These are phyloP conservation scores for Lodderomyces beijingensis DNA, from an alignment of 1,139 yeast genomes.

Conservation along the genomic window DNA sequence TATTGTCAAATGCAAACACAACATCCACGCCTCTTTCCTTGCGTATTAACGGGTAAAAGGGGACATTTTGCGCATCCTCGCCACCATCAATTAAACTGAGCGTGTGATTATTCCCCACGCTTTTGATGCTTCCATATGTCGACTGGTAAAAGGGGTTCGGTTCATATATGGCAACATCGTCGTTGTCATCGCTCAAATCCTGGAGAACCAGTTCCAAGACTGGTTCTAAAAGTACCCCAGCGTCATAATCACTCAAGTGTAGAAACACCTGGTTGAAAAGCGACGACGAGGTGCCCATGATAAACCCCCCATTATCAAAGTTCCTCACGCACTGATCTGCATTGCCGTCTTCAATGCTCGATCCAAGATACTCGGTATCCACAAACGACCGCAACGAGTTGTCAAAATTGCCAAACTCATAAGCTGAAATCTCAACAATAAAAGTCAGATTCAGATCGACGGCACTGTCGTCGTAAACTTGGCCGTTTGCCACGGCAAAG, in stretches of 20 bases:
- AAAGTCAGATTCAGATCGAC: constrained; percentile 34
- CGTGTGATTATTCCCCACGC: constrained; percentile 30
- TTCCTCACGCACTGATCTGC: constrained; percentile 28
- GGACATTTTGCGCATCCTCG: constrained; percentile 75
- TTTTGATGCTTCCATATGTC: constrained; percentile 16
- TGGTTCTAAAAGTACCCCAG: constrained; percentile 15
- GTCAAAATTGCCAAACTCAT: constrained; percentile 45
- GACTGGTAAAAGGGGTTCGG: constrained; percentile 14
- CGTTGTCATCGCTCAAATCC: constrained; percentile 4
- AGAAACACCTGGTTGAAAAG: constrained; percentile 35
- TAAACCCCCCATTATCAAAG: constrained; percentile 41
- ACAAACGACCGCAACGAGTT: constrained; percentile 40
- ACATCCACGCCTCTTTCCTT: constrained; percentile 67
- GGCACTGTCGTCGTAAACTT: constrained; percentile 27
- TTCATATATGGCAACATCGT: constrained; percentile 7
- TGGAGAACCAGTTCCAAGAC: constrained; percentile 4
- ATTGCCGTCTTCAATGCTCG: constrained; percentile 25
- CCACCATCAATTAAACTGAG: constrained; percentile 83
- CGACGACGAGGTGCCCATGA: constrained; percentile 60
- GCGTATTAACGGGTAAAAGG: constrained; percentile 72
- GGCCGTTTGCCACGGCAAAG: constrained; percentile 34
- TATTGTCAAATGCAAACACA: constrained; percentile 77
- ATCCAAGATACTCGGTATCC: constrained; percentile 33
- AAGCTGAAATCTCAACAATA: constrained; percentile 38
- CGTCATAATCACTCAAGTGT: constrained; percentile 16